These are phyloP conservation scores for Paecilomyces niveus DNA, from an alignment of 2,329 filamentous ascomycete species.

Conservation along the genomic window DNA sequence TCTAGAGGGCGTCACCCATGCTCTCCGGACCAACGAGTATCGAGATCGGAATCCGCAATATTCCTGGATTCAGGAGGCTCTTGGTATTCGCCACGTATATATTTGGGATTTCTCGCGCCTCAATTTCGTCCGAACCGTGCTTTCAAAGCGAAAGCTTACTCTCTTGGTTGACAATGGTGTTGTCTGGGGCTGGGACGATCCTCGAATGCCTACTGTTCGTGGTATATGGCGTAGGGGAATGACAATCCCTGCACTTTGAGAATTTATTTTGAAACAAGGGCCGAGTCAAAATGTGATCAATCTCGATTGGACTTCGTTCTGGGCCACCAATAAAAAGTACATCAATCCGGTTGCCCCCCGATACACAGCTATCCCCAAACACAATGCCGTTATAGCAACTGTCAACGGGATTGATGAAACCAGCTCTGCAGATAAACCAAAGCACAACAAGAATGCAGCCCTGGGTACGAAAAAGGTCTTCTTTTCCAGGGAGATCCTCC, in stretches of 20 bases:
- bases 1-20: conserved; percentile 51
- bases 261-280: conserved; percentile 35
- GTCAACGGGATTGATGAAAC: conserved; percentile 48
- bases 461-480: conserved; percentile 25
- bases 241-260: conserved; percentile 21
- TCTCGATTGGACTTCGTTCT: conserved; percentile 35
- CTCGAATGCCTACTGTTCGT: conserved; percentile 29
- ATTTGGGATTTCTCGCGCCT: conserved; percentile 33
- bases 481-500: conserved; percentile 19
- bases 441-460: conserved; percentile 23
- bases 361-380: conserved; percentile 21
- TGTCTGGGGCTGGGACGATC: conserved; percentile 33
- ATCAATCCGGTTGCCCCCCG: conserved; percentile 53
- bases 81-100: conserved; percentile 22
- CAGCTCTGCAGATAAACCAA: conserved; percentile 42
- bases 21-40: conserved; percentile 51
- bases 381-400: conserved; percentile 17
- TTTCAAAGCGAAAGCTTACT: conserved; percentile 31
- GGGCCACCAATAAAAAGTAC: conserved; percentile 60
- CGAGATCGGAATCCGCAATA: conserved; percentile 32
- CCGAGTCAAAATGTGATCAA: conserved; percentile 35
- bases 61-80: conserved; percentile 28
- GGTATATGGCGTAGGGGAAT: conserved; percentile 25
- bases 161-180: conserved; percentile 26
- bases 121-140: conserved; percentile 30